Percentiles rank a stretch among this genome's conserved stretches.
Conservation (phyloP, 192 early-diverging fungal genomes). For the Backusella parvicylindrica region DNA sequence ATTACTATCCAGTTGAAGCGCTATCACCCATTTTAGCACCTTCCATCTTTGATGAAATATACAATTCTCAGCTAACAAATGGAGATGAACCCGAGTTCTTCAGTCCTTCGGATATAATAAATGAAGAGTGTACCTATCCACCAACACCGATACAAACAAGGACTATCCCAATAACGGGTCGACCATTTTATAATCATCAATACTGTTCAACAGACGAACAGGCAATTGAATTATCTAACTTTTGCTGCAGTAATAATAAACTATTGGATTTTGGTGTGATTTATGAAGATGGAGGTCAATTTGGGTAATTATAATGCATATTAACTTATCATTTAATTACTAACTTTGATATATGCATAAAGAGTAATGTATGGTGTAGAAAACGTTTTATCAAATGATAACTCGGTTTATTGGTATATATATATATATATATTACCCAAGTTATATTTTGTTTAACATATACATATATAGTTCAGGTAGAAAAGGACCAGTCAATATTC, state of each 20-base stretch:
- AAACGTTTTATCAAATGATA: conserved; percentile 12
- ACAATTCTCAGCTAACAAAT: not conserved
- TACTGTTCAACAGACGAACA: not conserved
- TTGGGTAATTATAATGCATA: not conserved
- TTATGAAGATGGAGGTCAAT: conserved; percentile 4
- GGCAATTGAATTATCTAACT: not conserved
- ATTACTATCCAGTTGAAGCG: not conserved
- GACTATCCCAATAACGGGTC: not conserved
- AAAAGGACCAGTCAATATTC: conserved; percentile 23
- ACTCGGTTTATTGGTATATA: conserved; percentile 15
- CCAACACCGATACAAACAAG: not conserved
- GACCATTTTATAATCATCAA: not conserved
- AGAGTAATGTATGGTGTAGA: conserved; percentile 10
- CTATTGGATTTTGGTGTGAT: not conserved
- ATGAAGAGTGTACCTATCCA: not conserved
- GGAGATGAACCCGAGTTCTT: not conserved
- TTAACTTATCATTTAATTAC: not conserved
- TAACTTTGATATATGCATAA: not conserved
- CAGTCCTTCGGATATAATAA: not conserved
- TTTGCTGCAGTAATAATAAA: not conserved
- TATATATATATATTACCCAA: not conserved
- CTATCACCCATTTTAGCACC: not conserved
- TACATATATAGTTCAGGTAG: conserved; percentile 19
- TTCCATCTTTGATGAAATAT: not conserved
- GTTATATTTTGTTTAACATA: not conserved